Evolutionary conservation across 345 rosid genomes (phyloP), one percentile per base, ranked within the genome.

Genomic region (Odontarrhena argentea): DNA sequence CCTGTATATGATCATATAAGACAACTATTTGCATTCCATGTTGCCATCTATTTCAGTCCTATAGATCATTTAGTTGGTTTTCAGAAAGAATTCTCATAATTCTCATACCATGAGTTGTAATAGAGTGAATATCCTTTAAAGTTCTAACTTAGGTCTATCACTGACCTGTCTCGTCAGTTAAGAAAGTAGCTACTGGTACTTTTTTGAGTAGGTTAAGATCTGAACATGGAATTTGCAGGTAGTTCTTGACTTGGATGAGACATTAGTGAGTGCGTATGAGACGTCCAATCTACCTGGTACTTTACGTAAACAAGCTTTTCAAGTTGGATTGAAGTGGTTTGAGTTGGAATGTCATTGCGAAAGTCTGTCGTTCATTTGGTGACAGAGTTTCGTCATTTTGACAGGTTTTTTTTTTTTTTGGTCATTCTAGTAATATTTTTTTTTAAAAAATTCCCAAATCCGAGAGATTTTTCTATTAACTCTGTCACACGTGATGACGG

Each of bases 191-290:
- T 51, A 41, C 28, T 30, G 61, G 25, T 49, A 26, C 10, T 63
- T 37, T 44, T 65, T 15, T 43, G 49, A 65, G 61, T 54, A 18
- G 3, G 10, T 10, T 55, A 58, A 49, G 37, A 37, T n/a, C n/a
- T 24, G 54, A 34, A 44, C 49, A 44, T 14, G 49, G 7, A 26
- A 35, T 45, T 36, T 77, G 59, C 79, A 89, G 98, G 98, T 92
- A 45, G 96, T 92, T 74, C 93, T 92, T 4, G 96, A 89, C 78
- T 82, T 92, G 84, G 98, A 92, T 77, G 98, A 92, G 68, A 92
- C 96, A 51, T 8, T 67, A 38, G 71, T 67, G 54, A 45, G 71
- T 67, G 71, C 55, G 7, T 56, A 67, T 46, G 71, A 67, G 55
- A 46, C 63, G 2, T 45, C 88, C 2, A 87, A 84, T 68, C 74